phyloP scores from a whole-genome alignment of 805 yeast genomes.

The Barnettozyma vustinii region DNA sequence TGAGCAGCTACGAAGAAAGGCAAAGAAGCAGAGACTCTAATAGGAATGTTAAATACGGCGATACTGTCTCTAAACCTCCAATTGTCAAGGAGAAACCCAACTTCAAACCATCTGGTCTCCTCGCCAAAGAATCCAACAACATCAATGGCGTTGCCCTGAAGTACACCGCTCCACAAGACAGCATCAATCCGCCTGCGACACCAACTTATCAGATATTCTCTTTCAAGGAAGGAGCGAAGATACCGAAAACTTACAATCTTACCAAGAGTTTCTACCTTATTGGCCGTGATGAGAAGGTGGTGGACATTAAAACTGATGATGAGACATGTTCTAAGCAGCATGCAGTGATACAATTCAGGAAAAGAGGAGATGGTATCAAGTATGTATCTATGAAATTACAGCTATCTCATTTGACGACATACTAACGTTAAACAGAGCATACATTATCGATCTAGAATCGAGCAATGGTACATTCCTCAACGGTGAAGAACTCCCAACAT shows the following conservation, averaged over 20 bases:
- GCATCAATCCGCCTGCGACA: slow-evolving; percentile 25
- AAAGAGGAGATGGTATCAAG: slow-evolving; percentile 10
- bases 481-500: slow-evolving; percentile 32
- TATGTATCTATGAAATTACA: slow-evolving; percentile 2
- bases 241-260: slow-evolving; percentile 23
- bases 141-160: slow-evolving; percentile 32
- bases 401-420: not conserved
- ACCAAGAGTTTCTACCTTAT: slow-evolving; percentile 28
- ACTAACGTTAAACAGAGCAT: slow-evolving; percentile 25
- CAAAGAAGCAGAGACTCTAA: not conserved
- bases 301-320: slow-evolving; percentile 32
- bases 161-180: slow-evolving; percentile 34
- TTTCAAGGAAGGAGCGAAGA: slow-evolving; percentile 25
- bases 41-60: not conserved
- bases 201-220: slow-evolving; percentile 27
- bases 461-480: slow-evolving; percentile 43
- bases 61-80: not conserved
- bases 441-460: slow-evolving; percentile 42
- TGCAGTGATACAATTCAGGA: slow-evolving; percentile 42
- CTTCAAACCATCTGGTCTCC: slow-evolving; percentile 29
- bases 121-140: slow-evolving; percentile 36
- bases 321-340: slow-evolving; percentile 41
- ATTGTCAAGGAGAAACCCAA: slow-evolving; percentile 20
- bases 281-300: slow-evolving; percentile 33
- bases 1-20: not conserved